Conservation (phyloP, 208 protist species). For the Acanthamoeba healyi region DNA sequence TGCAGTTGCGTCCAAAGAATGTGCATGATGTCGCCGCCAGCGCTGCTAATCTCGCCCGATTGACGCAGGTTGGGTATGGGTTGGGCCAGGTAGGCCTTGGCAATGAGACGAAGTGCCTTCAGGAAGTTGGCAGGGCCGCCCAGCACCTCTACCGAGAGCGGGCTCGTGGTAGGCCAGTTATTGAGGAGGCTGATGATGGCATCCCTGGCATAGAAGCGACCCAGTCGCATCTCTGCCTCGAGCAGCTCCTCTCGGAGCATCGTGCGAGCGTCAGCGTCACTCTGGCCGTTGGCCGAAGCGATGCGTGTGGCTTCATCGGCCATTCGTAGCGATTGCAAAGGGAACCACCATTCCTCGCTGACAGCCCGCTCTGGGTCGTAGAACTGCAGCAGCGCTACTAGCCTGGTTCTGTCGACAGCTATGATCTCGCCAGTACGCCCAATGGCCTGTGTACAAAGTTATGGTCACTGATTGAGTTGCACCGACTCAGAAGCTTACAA, state of each 20-base stretch:
- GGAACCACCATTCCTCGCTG: constrained; percentile 66
- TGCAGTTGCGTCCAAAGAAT: constrained; percentile 27
- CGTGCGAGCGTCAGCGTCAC: neutral
- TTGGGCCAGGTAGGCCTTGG: constrained; percentile 32
- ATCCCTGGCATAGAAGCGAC: constrained; percentile 31
- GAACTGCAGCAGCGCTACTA: constrained; percentile 45
- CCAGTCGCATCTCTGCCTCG: constrained; percentile 19
- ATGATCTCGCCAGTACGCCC: constrained; percentile 48
- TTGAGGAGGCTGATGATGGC: constrained; percentile 62
- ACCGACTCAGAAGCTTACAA: no score
- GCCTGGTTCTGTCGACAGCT: constrained; percentile 27
- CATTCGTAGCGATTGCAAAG: constrained; percentile 44
- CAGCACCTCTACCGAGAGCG: constrained; percentile 32
- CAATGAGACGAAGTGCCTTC: constrained; percentile 32
- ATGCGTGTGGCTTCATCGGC: neutral
- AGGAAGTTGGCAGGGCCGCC: constrained; percentile 38
- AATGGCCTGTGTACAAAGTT: neutral
- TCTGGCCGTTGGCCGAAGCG: neutral
- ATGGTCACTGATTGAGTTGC: no score
- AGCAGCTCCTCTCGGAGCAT: neutral
- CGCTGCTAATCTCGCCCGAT: neutral
- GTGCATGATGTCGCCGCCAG: neutral
- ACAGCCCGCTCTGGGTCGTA: constrained; percentile 52
- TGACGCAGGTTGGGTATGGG: constrained; percentile 41
- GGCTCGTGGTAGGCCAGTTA: constrained; percentile 41